Evolutionary conservation across 495 filamentous ascomycete genomes (phyloP), one percentile per base, ranked within the genome.

Genomic region (Aspergillus ellipticus): DNA sequence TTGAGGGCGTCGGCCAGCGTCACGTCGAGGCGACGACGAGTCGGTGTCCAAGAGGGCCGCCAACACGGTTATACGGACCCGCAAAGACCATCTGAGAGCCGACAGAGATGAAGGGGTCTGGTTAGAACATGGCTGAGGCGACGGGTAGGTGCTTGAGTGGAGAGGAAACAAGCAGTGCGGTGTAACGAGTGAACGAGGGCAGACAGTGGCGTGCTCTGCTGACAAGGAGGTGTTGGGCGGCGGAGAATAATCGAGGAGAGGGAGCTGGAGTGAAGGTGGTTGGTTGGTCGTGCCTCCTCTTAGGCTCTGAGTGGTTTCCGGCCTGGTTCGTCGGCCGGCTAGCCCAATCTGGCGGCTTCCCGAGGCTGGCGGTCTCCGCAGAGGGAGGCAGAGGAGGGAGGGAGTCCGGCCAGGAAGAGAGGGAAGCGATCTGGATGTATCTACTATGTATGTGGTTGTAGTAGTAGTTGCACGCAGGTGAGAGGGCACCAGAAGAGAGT

Each of bases 201-300:
- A 53, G 54, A 57, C 49, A 62, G 72, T 73, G 73, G 72, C 69
- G 72, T 56, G 62, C 35, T 56, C 49, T 58, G 71, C 69, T 70
- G 66, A 69, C 66, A 66, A 70, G 67, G 67, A 67, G 57, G 54
- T 63, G 64, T 66, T 68, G 64, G 64, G 68, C 51, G 65, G 70
- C 66, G 68, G 68, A 74, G 69, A 67, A 60, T 59, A 53, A 62
- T 64, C 57, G 62, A 67, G 66, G n/a, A 17, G 61, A 65, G 63
- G 59, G 51, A 60, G 57, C 58, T 55, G 51, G 43, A 57, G 56
- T 53, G 51, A 48, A 57, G 64, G 53, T 56, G 58, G 58, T 60
- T 56, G 58, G 58, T 60, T 58, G 63, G 62, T 57, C 54, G 62
- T 63, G 63, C 31, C 51, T 52, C 35, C 45, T 47, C 22, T 56